These are phyloP conservation scores for Clarireedia monteithiana DNA, from an alignment of 2,329 filamentous ascomycete genomes.

Conservation along the genomic window DNA sequence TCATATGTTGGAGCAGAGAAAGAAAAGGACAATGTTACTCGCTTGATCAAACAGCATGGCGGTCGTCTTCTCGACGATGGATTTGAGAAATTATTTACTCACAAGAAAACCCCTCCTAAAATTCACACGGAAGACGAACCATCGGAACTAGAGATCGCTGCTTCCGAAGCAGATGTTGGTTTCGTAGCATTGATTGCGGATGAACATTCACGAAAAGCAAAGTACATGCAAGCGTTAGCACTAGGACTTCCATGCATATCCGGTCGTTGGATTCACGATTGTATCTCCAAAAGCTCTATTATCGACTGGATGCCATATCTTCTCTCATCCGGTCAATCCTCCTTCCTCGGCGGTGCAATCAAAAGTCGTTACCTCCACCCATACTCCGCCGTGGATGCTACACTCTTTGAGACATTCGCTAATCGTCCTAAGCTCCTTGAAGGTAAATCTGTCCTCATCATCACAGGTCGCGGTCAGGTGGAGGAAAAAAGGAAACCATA, in stretches of 20 bases:
- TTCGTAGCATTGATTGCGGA: conserved; percentile 86
- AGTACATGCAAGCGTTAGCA: conserved; percentile 91
- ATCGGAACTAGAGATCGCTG: conserved; percentile 44
- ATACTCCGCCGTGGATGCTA: conserved; percentile 51
- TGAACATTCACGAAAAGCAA: conserved; percentile 74
- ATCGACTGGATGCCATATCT: conserved; percentile 76
- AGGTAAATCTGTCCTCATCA: conserved; percentile 60
- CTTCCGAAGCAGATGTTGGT: conserved; percentile 46
- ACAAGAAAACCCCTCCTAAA: not conserved
- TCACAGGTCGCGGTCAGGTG: conserved; percentile 57
- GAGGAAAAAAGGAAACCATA: conserved; percentile 63
- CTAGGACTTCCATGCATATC: conserved; percentile 82
- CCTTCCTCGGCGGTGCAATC: conserved; percentile 66
- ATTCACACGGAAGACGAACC: conserved; percentile 14
- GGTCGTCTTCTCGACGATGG: conserved; percentile 65
- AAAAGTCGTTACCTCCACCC: conserved; percentile 62
- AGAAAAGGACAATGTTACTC: conserved; percentile 49
- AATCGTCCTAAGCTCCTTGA: conserved; percentile 55
- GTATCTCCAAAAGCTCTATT: conserved; percentile 50
- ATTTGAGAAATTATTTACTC: conserved; percentile 73
- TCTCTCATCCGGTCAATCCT: conserved; percentile 75
- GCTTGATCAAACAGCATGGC: conserved; percentile 61
- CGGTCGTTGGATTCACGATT: conserved; percentile 71
- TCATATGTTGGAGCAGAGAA: conserved; percentile 54
- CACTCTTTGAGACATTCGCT: conserved; percentile 48